A percentile compares a stretch with the other conserved stretches of the same genome.
Conservation (phyloP, 352 stramenopile species). For the Phytophthora macrochlamydospora region DNA sequence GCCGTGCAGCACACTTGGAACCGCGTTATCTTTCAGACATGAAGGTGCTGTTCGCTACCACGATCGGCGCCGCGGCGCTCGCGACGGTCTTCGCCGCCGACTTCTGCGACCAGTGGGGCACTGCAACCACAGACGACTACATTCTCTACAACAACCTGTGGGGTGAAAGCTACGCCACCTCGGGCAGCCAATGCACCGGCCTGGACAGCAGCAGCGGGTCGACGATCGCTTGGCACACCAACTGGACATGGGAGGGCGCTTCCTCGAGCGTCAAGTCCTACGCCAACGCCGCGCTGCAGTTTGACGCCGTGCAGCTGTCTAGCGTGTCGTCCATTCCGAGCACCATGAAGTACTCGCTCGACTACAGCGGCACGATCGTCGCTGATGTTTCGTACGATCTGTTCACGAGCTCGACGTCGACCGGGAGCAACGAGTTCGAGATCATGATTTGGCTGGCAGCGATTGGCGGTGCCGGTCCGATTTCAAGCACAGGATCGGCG, state of each 20-base stretch:
- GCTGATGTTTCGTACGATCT: constrained; percentile 46
- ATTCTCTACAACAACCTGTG: constrained; percentile 60
- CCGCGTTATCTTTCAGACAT: constrained; percentile 7
- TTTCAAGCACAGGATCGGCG: constrained; percentile 37
- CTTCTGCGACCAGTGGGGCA: constrained; percentile 40
- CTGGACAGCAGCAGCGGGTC: constrained; percentile 32
- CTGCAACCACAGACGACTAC: constrained; percentile 30
- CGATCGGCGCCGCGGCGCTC: constrained; percentile 3
- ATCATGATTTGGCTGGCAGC: constrained; percentile 54
- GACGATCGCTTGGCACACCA: constrained; percentile 38
- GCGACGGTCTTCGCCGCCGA: neutral
- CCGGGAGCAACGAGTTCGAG: constrained; percentile 38
- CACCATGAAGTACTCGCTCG: constrained; percentile 37
- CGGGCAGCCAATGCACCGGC: constrained; percentile 47
- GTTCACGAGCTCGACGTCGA: constrained; percentile 38
- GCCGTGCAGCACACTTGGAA: neutral
- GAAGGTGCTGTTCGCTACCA: constrained; percentile 17
- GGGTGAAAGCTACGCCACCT: constrained; percentile 29
- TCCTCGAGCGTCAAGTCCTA: constrained; percentile 49
- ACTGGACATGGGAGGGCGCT: constrained; percentile 33
- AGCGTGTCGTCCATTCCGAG: constrained; percentile 40
- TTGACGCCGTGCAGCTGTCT: constrained; percentile 34
- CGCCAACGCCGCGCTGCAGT: constrained; percentile 45
- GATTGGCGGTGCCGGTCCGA: constrained; percentile 35
- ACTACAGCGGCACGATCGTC: constrained; percentile 33